These are phyloP conservation scores for Nelumbo lutea DNA, from an alignment of 164 flowering plant species.

Conservation along the genomic window DNA sequence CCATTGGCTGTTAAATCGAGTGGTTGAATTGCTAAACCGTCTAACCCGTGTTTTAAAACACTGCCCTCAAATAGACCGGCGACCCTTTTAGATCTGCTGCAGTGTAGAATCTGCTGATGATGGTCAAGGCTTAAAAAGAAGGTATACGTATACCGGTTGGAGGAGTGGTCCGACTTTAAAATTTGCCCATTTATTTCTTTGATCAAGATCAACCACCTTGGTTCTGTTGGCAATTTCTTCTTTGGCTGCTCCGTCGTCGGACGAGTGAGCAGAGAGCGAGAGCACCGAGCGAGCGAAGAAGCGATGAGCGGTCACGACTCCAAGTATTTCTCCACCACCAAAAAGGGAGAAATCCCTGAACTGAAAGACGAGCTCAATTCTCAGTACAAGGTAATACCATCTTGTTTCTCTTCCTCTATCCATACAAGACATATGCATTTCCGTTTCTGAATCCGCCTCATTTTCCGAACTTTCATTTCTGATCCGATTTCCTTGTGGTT, in stretches of 20 bases:
- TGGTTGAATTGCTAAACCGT: too few species aligned
- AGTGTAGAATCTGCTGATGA: too few species aligned
- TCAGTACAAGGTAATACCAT: conserved; percentile 75
- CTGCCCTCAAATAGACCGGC: too few species aligned
- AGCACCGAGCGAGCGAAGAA: conserved; percentile 2
- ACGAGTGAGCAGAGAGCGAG: background rate
- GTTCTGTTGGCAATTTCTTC: too few species aligned
- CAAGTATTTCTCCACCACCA: conserved; percentile 97
- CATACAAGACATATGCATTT: background rate
- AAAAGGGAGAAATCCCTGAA: conserved; percentile 99
- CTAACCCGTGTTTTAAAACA: too few species aligned
- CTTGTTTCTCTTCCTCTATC: background rate
- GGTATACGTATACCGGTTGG: too few species aligned
- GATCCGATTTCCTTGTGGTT: conserved; percentile 15
- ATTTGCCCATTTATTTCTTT: too few species aligned
- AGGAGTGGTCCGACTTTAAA: too few species aligned
- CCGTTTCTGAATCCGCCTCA: background rate
- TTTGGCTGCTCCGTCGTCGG: background rate
- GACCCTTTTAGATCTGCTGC: too few species aligned
- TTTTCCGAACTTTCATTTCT: conserved; percentile 4
- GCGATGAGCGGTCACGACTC: conserved; percentile 98
- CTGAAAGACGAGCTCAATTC: conserved; percentile 99
- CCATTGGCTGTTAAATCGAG: too few species aligned
- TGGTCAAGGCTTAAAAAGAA: too few species aligned
- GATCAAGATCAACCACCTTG: too few species aligned